Conservation (phyloP, 179 eudicot genomes). For the Amaranthus tricolor region DNA sequence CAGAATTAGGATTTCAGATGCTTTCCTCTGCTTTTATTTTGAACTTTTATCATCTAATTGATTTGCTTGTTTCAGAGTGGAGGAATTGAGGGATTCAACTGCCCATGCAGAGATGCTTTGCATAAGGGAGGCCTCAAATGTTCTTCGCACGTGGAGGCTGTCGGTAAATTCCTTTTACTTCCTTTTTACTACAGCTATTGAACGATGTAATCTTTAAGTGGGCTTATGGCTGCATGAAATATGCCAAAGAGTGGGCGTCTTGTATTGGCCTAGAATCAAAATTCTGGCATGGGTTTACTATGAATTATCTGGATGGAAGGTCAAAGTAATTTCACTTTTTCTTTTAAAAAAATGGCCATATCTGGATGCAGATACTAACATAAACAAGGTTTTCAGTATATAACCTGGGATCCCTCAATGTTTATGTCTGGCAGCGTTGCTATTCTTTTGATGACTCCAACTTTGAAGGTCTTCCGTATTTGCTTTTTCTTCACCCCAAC, state of each 20-base stretch:
- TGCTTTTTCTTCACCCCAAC: neutral
- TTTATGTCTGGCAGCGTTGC: neutral
- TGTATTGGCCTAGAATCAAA: neutral
- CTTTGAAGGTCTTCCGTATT: neutral
- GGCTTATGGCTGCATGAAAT: neutral
- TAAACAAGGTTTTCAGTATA: too few species aligned
- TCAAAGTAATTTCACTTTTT: neutral
- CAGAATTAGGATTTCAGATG: neutral
- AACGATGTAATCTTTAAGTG: neutral
- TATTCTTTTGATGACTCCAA: neutral
- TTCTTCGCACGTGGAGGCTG: constrained; percentile 81
- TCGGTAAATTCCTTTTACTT: constrained; percentile 42
- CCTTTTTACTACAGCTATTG: neutral
- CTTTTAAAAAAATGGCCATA: neutral
- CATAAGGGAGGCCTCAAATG: constrained; percentile 80
- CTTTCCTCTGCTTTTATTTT: neutral
- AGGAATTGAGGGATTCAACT: constrained; percentile 85
- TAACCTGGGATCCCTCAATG: too few species aligned
- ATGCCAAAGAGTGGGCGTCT: neutral
- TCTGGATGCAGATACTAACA: neutral
- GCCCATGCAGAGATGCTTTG: constrained; percentile 99
- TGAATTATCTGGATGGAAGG: neutral
- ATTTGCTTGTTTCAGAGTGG: constrained; percentile 56
- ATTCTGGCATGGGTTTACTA: neutral
- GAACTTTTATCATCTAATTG: constrained; percentile 3